phyloP scores from a whole-genome alignment of 768 basidiomycete species.

The Lentinula raphanica region DNA sequence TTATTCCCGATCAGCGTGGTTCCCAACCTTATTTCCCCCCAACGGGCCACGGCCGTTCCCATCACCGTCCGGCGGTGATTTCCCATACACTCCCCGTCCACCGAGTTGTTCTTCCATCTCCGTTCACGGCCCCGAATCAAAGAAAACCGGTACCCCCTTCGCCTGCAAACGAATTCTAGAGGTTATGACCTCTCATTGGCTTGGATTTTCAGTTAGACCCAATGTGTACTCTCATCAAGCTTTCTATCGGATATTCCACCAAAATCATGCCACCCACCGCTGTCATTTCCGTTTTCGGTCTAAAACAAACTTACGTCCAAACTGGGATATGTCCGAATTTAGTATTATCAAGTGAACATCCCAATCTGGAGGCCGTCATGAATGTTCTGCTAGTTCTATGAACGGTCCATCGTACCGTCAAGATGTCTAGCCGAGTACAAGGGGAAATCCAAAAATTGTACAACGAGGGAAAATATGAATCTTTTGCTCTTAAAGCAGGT shows the following conservation, averaged over 20 bases:
- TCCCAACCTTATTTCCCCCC: not conserved
- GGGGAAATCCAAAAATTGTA: slow-evolving; percentile 39
- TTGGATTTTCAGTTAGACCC: not conserved
- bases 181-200: too few species aligned
- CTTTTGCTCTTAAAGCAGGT: slow-evolving; percentile 33
- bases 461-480: slow-evolving; percentile 28
- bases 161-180: too few species aligned
- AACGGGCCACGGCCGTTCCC: too few species aligned
- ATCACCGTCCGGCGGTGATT: not conserved
- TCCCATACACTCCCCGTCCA: not conserved
- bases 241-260: not conserved
- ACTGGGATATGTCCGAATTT: slow-evolving; percentile 20
- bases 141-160: too few species aligned
- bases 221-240: not conserved
- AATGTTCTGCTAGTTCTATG: slow-evolving; percentile 2
- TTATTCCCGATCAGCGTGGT: not conserved
- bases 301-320: slow-evolving; percentile 28
- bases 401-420: slow-evolving; percentile 1
- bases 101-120: not conserved
- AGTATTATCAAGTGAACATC: slow-evolving; percentile 20
- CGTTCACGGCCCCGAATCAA: not conserved
- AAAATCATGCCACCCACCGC: slow-evolving; percentile 1
- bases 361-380: slow-evolving; percentile 16
- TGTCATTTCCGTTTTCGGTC: slow-evolving; percentile 17
- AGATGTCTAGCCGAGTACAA: slow-evolving; percentile 31